phyloP scores from a whole-genome alignment of 73 alveolate genomes.

The Breviolum minutum region DNA sequence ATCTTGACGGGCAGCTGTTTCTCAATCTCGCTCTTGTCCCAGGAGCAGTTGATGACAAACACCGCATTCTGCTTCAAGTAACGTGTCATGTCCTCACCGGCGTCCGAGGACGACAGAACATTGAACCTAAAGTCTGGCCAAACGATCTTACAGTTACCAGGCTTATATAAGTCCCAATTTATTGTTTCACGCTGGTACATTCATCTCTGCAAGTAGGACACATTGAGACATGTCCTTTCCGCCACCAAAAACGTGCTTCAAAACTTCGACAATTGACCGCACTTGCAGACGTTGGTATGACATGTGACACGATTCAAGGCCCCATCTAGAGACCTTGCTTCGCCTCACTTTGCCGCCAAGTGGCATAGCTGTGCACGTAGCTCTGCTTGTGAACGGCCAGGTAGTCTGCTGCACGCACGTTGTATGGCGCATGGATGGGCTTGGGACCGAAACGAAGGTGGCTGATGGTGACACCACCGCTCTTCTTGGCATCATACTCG shows the following conservation, averaged over 20 bases:
- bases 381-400: constrained; percentile 76
- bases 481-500: constrained; percentile 80
- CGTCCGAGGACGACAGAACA: background rate
- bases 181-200: too few species aligned
- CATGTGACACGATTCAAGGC: too few species aligned
- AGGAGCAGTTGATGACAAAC: constrained; percentile 73
- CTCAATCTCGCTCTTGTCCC: constrained; percentile 48
- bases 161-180: too few species aligned
- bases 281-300: too few species aligned
- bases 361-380: constrained; percentile 27
- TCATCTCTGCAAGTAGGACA: too few species aligned
- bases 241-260: too few species aligned
- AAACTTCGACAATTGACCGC: too few species aligned
- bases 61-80: constrained; percentile 48
- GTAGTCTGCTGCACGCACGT: constrained; percentile 56
- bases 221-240: too few species aligned
- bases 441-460: constrained; percentile 94
- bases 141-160: too few species aligned
- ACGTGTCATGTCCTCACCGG: constrained; percentile 44
- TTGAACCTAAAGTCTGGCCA: too few species aligned
- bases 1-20: constrained; percentile 78
- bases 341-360: background rate
- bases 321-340: too few species aligned
- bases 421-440: constrained; percentile 89
- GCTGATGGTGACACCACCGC: constrained; percentile 94